Base-by-base conservation (phyloP, 148 eudicot species). In the Cornus suecica region DNA sequence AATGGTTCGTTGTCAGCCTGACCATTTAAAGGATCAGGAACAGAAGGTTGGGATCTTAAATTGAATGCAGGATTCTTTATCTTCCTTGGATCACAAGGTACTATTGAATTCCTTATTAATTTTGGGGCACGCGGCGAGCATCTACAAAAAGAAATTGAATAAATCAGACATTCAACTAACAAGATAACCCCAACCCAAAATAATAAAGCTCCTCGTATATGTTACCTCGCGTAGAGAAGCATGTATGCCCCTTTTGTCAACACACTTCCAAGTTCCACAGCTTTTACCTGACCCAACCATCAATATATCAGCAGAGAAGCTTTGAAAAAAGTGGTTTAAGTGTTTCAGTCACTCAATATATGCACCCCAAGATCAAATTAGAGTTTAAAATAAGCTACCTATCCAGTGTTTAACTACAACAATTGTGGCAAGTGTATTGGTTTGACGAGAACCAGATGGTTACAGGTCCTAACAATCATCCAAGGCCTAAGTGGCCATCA, bases 161-260 rank as follows among this genome's bases (percentile, higher is more conserved):
- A 22, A 41, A 26, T 52, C 22, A 70, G 30, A 24, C 65, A 68
- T 30, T 20, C 16, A 70, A 29, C 11, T 26, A 26, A 45, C 28
- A 42, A 68, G 71, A 51, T 62, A n/a, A 58, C 20, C 62, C 62
- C 9, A 2, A 58, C 2, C 18, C 16, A 60, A 22, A 66, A 51
- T 45, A 14, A 42, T 16, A 65, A 13, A 41, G 63, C n/a, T 58
- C 5, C 3, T 32, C 32, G 29, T 71, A 16, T 64, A 22, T 37
- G 48, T 56, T 86, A 91, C 97, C 98, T 91, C 31, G 98, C 89
- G 82, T 94, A 94, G 31, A 94, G 86, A 74, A 94, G 97, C 94
- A 94, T 91, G 83, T 94, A 94, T 31, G 98, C 98, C 27, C 88
- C 90, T 79, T 88, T 83, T 74, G 86, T 81, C 77, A 91, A 83